Conservation (phyloP, 1,139 yeast species). For the Ashbya aceris region DNA sequence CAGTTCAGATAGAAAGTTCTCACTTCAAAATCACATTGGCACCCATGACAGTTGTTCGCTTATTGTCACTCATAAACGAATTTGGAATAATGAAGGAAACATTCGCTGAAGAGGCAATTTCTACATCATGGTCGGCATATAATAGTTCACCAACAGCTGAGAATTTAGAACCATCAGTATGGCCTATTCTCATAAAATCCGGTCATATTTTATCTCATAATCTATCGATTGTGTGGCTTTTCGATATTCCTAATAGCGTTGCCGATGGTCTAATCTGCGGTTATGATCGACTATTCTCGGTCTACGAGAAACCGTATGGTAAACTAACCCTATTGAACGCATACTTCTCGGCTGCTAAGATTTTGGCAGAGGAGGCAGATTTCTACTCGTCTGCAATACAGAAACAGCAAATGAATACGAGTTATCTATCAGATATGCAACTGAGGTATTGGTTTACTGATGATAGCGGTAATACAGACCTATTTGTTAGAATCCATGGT, state of each 20-base stretch:
- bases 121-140: background rate
- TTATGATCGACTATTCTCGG: slow-evolving; percentile 59
- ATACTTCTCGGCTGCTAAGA: slow-evolving; percentile 58
- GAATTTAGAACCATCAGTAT: background rate
- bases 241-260: slow-evolving; percentile 34
- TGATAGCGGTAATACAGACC: slow-evolving; percentile 29
- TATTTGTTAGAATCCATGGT: slow-evolving; percentile 46
- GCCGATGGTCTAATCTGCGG: slow-evolving; percentile 66
- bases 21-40: slow-evolving; percentile 50
- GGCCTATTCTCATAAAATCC: slow-evolving; percentile 28
- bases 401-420: slow-evolving; percentile 44
- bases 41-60: slow-evolving; percentile 40
- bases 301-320: slow-evolving; percentile 52
- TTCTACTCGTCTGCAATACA: slow-evolving; percentile 45
- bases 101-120: too few species aligned
- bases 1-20: slow-evolving; percentile 50
- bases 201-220: slow-evolving; percentile 56
- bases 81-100: background rate
- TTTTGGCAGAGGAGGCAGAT: slow-evolving; percentile 37
- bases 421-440: slow-evolving; percentile 60
- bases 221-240: slow-evolving; percentile 71
- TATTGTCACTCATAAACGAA: slow-evolving; percentile 26
- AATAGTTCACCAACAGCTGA: background rate
- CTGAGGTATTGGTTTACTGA: slow-evolving; percentile 41
- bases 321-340: slow-evolving; percentile 57